Conservation (phyloP, 345 rosid species). For the Corchorus olitorius region DNA sequence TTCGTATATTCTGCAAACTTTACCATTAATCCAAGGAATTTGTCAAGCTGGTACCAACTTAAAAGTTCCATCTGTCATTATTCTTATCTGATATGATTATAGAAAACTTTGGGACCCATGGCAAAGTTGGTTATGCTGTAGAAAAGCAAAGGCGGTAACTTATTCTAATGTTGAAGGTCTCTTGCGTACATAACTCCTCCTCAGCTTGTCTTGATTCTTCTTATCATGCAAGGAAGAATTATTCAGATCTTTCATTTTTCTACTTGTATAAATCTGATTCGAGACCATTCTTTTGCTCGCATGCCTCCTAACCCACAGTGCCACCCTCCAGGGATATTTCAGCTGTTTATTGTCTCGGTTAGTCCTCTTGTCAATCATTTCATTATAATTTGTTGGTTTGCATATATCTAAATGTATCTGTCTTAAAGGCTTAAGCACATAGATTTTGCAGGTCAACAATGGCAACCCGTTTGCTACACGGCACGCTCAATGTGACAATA, state of each 20-base stretch:
- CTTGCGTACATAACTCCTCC: not conserved
- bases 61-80: too few relatives aligned
- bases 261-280: slow-evolving; percentile 1
- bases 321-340: not conserved
- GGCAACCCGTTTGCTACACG: slow-evolving; percentile 17
- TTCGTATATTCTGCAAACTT: not conserved
- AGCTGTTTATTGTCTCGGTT: not conserved
- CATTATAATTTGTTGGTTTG: not conserved
- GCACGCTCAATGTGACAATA: slow-evolving; percentile 13
- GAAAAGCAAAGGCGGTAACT: too few relatives aligned
- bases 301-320: not conserved
- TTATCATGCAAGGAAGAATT: not conserved
- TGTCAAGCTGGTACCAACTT: too few relatives aligned
- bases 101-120: too few relatives aligned
- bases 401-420: not conserved
- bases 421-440: not conserved
- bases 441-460: slow-evolving; percentile 14
- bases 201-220: not conserved
- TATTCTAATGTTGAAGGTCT: too few relatives aligned
- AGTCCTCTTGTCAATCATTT: not conserved
- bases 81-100: too few relatives aligned
- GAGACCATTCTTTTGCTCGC: not conserved
- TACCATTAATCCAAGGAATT: not conserved
- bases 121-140: too few relatives aligned
- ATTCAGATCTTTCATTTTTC: not conserved